Conservation (phyloP, 2,329 filamentous ascomycete genomes). For the Trichoderma endophyticum region DNA sequence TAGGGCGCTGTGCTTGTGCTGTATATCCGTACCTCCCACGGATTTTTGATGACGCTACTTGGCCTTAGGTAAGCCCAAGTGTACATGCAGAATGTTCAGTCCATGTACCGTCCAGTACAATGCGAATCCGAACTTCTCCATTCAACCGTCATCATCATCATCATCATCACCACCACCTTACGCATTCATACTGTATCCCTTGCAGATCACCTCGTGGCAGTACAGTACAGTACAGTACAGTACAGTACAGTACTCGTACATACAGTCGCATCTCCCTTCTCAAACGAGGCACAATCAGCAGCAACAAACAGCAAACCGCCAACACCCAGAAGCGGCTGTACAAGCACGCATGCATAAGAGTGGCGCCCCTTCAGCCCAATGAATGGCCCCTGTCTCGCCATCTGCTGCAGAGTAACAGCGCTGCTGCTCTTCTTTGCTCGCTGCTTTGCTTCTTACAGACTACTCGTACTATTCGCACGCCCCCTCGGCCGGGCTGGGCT, state of each 20-base stretch:
- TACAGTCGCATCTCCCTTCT: neutral
- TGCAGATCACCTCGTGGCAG: neutral
- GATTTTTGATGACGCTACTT: neutral
- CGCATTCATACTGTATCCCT: neutral
- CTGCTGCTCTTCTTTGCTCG: neutral
- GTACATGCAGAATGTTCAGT: no score
- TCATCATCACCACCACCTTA: neutral
- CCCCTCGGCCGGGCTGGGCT: neutral
- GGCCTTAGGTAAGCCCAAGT: neutral
- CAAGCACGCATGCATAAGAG: neutral
- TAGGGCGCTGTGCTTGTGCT: no score
- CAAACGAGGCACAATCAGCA: neutral
- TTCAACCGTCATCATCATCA: neutral
- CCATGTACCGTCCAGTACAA: neutral
- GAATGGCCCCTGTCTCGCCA: neutral
- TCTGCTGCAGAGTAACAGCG: neutral
- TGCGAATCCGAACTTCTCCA: neutral
- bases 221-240: neutral
- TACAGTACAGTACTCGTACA: neutral
- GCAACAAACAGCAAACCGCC: neutral
- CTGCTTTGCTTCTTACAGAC: neutral
- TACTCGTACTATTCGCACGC: neutral
- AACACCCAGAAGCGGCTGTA: neutral
- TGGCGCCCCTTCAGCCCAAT: neutral
- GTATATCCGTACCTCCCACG: neutral